Conservation (phyloP, 208 protist species). For the Crithidia expoeki region DNA sequence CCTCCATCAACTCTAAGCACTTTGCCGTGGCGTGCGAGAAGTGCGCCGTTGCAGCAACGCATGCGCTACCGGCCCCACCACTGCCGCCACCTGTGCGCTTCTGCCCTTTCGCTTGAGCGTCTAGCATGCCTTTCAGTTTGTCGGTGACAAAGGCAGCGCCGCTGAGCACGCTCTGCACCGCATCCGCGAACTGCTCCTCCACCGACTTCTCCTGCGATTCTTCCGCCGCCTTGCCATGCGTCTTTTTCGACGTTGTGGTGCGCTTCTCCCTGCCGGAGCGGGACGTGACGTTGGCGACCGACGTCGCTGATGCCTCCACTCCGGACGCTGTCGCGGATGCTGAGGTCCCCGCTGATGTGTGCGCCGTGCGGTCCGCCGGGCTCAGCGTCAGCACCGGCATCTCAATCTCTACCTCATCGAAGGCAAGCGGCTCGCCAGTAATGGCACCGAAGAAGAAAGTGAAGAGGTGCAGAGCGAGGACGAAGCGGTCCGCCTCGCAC, state of each 20-base stretch:
- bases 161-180: constrained; percentile 41
- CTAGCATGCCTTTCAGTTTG: constrained; percentile 37
- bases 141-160: constrained; percentile 44
- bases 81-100: constrained; percentile 39
- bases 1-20: constrained; percentile 37
- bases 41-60: constrained; percentile 12
- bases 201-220: constrained; percentile 48
- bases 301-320: constrained; percentile 11
- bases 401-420: constrained; percentile 73
- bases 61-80: neutral
- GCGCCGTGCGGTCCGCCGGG: constrained; percentile 21
- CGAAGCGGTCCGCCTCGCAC: constrained; percentile 75
- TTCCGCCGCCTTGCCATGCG: constrained; percentile 39
- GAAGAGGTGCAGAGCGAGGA: constrained; percentile 56
- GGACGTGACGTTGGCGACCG: neutral
- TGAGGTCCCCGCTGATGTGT: constrained; percentile 9
- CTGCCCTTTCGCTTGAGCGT: constrained; percentile 38
- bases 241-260: constrained; percentile 39
- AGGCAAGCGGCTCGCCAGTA: constrained; percentile 55
- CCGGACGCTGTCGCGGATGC: neutral
- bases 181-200: constrained; percentile 65
- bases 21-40: constrained; percentile 32
- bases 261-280: constrained; percentile 58
- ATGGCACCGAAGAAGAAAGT: constrained; percentile 73
- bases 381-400: constrained; percentile 23